Evolutionary conservation across 169 alveolate genomes (phyloP).

Genomic region (Cryptosporidium viatorum): DNA sequence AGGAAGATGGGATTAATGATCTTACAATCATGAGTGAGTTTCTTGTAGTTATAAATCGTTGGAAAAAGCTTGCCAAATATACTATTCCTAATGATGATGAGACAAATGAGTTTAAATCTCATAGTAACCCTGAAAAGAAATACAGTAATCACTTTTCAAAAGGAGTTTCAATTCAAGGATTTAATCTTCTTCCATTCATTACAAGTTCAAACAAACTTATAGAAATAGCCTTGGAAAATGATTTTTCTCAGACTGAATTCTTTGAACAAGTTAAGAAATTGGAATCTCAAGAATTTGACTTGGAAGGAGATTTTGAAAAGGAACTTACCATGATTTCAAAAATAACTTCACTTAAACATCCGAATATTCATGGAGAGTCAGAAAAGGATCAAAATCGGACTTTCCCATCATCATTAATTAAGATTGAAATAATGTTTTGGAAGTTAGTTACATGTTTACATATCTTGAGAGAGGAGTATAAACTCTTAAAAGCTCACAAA

Average conservation of each 20-base stretch:
- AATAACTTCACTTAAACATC: conserved; percentile 14
- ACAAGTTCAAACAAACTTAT: conserved; percentile 27
- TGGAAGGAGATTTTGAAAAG: conserved; percentile 52
- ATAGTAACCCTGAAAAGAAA: not conserved
- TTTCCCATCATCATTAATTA: conserved; percentile 38
- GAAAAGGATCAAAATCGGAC: not conserved
- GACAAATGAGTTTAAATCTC: not conserved
- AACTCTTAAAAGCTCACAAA: conserved; percentile 12
- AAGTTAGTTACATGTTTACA: conserved; percentile 41
- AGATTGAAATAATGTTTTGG: conserved; percentile 66
- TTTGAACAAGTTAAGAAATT: not conserved
- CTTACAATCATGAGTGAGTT: conserved; percentile 58
- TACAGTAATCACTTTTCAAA: not conserved
- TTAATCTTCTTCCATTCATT: conserved; percentile 39
- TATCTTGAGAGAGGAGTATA: conserved; percentile 47
- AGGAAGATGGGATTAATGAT: conserved; percentile 58
- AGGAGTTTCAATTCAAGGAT: not conserved
- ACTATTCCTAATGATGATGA: not conserved
- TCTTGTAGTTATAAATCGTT: conserved; percentile 25
- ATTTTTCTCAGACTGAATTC: conserved; percentile 14
- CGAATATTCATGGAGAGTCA: not conserved
- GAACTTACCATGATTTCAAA: conserved; percentile 40
- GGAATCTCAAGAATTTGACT: conserved; percentile 30
- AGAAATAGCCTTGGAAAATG: conserved; percentile 53
- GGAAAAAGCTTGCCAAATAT: conserved; percentile 25